Conservation (phyloP, 768 basidiomycete species). For the Hygrophorus pudorinus region DNA sequence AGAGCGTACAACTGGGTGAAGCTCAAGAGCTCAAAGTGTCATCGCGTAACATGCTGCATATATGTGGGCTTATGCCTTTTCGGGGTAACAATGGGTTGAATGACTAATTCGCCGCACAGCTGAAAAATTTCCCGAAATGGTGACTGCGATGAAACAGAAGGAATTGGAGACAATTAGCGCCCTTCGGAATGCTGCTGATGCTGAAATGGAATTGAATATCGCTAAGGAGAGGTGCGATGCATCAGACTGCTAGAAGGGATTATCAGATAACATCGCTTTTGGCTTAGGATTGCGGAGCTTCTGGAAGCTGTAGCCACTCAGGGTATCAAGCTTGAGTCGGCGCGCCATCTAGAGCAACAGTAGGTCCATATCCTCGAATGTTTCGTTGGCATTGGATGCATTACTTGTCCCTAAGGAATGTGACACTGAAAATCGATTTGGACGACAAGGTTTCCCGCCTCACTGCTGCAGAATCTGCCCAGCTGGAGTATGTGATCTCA, state of each 20-base stretch:
- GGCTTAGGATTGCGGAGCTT: constrained; percentile 2
- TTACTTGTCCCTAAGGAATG: not conserved
- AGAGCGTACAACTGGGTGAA: constrained; percentile 6
- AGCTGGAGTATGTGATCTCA: not conserved
- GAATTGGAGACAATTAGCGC: constrained; percentile 1
- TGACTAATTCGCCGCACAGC: not conserved
- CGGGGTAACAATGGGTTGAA: not conserved
- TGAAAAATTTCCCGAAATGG: not conserved
- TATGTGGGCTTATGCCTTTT: not conserved
- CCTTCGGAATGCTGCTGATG: not conserved
- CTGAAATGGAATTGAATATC: not conserved
- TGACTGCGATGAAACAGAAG: not conserved
- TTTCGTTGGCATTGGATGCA: not conserved
- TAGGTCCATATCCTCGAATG: not conserved
- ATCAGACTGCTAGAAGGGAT: not conserved
- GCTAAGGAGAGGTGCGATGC: constrained; percentile 1
- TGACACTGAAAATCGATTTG: not conserved
- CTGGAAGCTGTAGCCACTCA: not conserved
- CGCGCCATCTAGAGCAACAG: not conserved
- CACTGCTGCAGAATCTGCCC: not conserved
- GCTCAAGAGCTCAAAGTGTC: not conserved
- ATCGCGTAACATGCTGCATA: not conserved
- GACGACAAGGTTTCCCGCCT: constrained; percentile 1
- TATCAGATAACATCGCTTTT: no score
- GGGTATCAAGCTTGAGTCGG: not conserved